A percentile compares a stretch with the other conserved stretches of the same genome.
These are phyloP conservation scores for Microstegium vimineum DNA, from an alignment of 176 grass and related monocot species.

Conservation along the genomic window DNA sequence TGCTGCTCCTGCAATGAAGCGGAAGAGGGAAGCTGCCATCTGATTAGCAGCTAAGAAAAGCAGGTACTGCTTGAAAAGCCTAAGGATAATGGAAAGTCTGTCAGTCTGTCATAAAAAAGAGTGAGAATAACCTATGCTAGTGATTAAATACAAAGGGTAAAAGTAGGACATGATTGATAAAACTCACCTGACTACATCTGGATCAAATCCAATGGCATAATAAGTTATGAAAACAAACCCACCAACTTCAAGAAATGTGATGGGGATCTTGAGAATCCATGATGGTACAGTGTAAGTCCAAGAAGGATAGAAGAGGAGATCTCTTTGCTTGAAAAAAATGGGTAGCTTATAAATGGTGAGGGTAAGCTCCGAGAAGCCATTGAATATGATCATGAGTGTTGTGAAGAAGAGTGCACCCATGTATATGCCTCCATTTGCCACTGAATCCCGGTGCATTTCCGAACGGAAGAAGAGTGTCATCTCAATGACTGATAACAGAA, in stretches of 20 bases:
- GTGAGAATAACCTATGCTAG: neutral
- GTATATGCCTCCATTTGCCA: neutral
- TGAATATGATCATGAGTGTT: constrained; percentile 4
- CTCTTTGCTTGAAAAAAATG: constrained; percentile 19
- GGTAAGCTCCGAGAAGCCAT: constrained; percentile 1
- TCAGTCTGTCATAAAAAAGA: neutral
- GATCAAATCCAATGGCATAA: constrained; percentile 15
- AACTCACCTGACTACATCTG: neutral
- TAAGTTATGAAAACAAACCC: neutral
- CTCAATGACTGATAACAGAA: neutral
- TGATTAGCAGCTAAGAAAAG: constrained; percentile 28
- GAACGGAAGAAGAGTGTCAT: constrained; percentile 4
- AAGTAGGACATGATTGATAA: neutral
- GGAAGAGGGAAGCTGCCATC: constrained; percentile 34
- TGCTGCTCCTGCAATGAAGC: constrained; percentile 28
- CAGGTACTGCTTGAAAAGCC: constrained; percentile 43
- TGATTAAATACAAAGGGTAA: neutral
- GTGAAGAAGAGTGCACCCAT: neutral
- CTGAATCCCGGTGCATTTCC: neutral
- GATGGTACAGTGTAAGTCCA: constrained; percentile 17
- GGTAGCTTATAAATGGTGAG: constrained; percentile 15
- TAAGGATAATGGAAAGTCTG: neutral
- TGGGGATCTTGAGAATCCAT: constrained; percentile 19
- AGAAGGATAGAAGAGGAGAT: neutral
- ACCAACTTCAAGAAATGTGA: constrained; percentile 7